Evolutionary conservation across 2,329 filamentous ascomycete genomes (phyloP), one percentile per base, ranked within the genome.

Genomic region (Lojkania enalia): DNA sequence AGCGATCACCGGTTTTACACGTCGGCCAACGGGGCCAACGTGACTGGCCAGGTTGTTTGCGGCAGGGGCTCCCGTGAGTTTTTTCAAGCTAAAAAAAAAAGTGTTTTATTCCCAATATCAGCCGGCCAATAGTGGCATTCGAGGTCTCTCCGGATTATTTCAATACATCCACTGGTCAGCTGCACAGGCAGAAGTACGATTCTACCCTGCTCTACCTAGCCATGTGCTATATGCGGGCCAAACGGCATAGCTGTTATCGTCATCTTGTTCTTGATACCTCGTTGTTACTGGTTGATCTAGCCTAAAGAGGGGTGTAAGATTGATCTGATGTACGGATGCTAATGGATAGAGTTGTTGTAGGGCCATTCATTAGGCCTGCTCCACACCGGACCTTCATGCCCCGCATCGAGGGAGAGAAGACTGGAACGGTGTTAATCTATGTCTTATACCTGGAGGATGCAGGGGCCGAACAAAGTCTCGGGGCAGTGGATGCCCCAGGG

Each of bases 51-150:
- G 33, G 33, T 18, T 39, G 6, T 4, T 31, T 31, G 40, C 29
- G 39, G 35, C 41, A 15, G 27, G 35, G 25, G 20, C 16, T 13
- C 20, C 30, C 37, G 18, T 30, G 19, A 15, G 27, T 5, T 13
- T 19, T 32, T n/a, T 25, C 20, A 23, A 12, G 7, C 20, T 20
- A 9, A 14, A 27, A 32, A 36, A 16, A 42, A 21, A 33, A 43
- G 41, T 46, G 35, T 46, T 40, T 31, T 32, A 31, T 39, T 29
- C 18, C 37, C 20, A 44, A 48, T 21, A 48, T 52, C 50, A 56
- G 35, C 48, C 48, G 21, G 39, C 53, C 52, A 49, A 51, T 49
- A 16, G 20, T 46, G 36, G 18, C 30, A 35, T 39, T 3, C 4
- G 21, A 27, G 23, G 16, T 43, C 35, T 43, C 32, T 39, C 39